phyloP scores from a whole-genome alignment of 1,139 yeast genomes.

The Hemisphaericaspora xylofermentans region DNA sequence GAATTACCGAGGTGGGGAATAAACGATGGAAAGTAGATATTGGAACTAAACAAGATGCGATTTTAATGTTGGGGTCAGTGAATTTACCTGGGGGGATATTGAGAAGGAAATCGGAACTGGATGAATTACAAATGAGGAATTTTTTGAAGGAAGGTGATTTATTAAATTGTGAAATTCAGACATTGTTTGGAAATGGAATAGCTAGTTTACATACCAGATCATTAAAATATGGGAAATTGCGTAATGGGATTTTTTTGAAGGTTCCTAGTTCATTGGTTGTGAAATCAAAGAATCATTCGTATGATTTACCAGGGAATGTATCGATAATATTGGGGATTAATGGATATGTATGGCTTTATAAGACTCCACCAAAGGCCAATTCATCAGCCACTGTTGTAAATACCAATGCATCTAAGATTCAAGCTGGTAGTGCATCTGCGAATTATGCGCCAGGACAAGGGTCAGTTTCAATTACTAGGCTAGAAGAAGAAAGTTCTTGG shows the following conservation, averaged over 20 bases:
- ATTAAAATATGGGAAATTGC: slow-evolving; percentile 86
- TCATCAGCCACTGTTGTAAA: slow-evolving; percentile 20
- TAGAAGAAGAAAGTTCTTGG: slow-evolving; percentile 94
- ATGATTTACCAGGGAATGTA: slow-evolving; percentile 86
- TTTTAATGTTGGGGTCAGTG: slow-evolving; percentile 89
- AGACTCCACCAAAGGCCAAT: slow-evolving; percentile 43
- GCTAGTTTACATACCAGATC: slow-evolving; percentile 96
- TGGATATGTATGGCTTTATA: slow-evolving; percentile 91
- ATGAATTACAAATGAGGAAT: slow-evolving; percentile 93
- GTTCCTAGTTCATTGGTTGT: slow-evolving; percentile 83
- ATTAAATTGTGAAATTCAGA: slow-evolving; percentile 93
- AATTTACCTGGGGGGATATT: slow-evolving; percentile 96
- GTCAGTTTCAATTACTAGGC: slow-evolving; percentile 70
- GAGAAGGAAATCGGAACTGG: slow-evolving; percentile 90
- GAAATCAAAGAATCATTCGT: slow-evolving; percentile 83
- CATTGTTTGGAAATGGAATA: slow-evolving; percentile 83
- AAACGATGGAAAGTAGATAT: slow-evolving; percentile 97
- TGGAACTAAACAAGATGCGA: slow-evolving; percentile 90
- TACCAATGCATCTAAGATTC: slow-evolving; percentile 24
- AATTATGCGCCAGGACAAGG: slow-evolving; percentile 44
- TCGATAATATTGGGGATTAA: slow-evolving; percentile 90
- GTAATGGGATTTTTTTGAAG: slow-evolving; percentile 81
- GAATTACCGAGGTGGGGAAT: slow-evolving; percentile 91
- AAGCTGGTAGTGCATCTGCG: slow-evolving; percentile 50
- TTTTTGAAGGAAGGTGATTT: slow-evolving; percentile 97